Evolutionary conservation across 1,139 yeast species (phyloP).

Genomic region (Magnusiomyces tetraspermus): DNA sequence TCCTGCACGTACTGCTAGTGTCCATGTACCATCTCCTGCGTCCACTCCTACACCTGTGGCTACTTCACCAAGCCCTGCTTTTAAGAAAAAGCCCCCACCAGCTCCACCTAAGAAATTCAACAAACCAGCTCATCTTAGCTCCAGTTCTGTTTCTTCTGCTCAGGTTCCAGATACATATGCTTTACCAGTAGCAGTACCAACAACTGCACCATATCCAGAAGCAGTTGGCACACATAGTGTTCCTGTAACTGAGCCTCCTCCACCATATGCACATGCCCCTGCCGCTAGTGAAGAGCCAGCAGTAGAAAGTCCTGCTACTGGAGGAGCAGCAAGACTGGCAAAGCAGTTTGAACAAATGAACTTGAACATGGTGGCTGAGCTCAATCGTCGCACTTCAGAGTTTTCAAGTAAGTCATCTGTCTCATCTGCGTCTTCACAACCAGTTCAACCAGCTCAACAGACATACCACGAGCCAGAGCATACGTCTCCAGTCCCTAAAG

Average conservation of each 20-base stretch:
- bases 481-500: conserved; percentile 24
- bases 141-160: conserved; percentile 9
- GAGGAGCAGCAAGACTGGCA: conserved; percentile 9
- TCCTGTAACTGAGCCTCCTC: neutral
- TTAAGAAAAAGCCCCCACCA: conserved; percentile 1
- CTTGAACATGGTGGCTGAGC: neutral
- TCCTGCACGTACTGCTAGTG: conserved; percentile 4
- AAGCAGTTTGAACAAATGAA: conserved; percentile 9
- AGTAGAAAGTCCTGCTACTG: neutral
- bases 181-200: too few relatives aligned
- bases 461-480: neutral
- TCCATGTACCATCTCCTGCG: conserved; percentile 3
- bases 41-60: neutral
- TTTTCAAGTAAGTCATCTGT: neutral
- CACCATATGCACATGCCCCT: conserved; percentile 4
- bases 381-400: neutral
- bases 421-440: conserved; percentile 1
- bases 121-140: conserved; percentile 6
- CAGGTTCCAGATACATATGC: too few relatives aligned
- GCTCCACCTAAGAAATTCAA: conserved; percentile 1
- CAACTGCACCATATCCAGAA: neutral
- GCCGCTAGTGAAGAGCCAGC: neutral
- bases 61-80: neutral
- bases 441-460: neutral
- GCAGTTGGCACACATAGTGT: neutral